phyloP scores from a whole-genome alignment of 495 filamentous ascomycete genomes.

The Staphylotrichum longicolle region DNA sequence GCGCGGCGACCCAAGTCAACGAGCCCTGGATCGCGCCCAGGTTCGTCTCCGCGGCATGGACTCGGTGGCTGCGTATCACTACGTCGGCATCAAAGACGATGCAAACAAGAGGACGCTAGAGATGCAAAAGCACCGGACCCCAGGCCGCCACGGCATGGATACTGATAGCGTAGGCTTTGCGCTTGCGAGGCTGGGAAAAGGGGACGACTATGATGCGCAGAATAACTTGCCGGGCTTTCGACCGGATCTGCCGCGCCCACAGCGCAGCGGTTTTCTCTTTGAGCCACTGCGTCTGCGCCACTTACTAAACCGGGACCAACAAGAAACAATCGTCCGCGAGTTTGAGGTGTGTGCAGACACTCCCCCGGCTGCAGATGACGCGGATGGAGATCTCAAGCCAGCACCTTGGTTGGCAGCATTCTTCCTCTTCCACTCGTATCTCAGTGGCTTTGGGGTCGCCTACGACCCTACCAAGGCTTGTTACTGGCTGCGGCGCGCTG shows the following conservation, averaged over 20 bases:
- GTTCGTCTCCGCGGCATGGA: constrained; percentile 21
- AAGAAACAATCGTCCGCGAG: constrained; percentile 14
- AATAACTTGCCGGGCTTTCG: constrained; percentile 21
- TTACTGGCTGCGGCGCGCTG: constrained; percentile 14
- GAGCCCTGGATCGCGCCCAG: constrained; percentile 20
- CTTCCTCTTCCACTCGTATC: constrained; percentile 18
- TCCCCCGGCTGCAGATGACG: neutral
- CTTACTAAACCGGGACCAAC: constrained; percentile 8
- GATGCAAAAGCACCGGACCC: neutral
- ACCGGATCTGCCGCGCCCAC: constrained; percentile 11
- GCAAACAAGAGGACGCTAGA: constrained; percentile 12
- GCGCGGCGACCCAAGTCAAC: constrained; percentile 12
- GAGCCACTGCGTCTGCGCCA: constrained; percentile 6
- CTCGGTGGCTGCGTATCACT: constrained; percentile 1
- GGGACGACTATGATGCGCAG: constrained; percentile 21
- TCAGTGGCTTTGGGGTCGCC: constrained; percentile 11
- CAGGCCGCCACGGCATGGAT: constrained; percentile 9
- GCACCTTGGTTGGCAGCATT: constrained; percentile 6
- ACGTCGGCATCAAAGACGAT: constrained; percentile 17
- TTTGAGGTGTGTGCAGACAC: constrained; percentile 11
- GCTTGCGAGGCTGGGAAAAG: constrained; percentile 10
- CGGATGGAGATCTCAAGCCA: neutral
- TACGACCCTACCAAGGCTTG: constrained; percentile 9
- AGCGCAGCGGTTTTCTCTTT: constrained; percentile 13
- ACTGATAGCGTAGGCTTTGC: constrained; percentile 17